Conservation (phyloP, 1,139 yeast genomes). For the Hyphopichia wangnamkhiaoensis region DNA sequence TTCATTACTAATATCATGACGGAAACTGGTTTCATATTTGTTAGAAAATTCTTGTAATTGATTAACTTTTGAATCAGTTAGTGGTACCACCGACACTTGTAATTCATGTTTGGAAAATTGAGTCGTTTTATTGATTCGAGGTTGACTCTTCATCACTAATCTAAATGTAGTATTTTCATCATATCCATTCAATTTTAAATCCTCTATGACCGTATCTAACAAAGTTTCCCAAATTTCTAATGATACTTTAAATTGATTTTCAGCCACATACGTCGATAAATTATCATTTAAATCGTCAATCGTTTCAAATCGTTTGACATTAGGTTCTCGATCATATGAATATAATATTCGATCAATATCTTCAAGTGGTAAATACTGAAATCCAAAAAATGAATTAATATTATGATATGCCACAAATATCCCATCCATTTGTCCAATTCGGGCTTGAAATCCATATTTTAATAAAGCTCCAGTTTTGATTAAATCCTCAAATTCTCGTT, state of each 20-base stretch:
- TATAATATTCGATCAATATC: slow-evolving; percentile 60
- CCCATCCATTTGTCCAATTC: slow-evolving; percentile 97
- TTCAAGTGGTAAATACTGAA: slow-evolving; percentile 77
- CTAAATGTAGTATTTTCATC: slow-evolving; percentile 26
- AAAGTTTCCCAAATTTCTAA: slow-evolving; percentile 57
- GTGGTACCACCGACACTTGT: slow-evolving; percentile 34
- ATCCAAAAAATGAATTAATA: slow-evolving; percentile 78
- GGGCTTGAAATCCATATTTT: slow-evolving; percentile 86
- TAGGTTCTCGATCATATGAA: slow-evolving; percentile 18
- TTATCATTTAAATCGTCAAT: slow-evolving; percentile 27
- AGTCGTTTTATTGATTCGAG: slow-evolving; percentile 7
- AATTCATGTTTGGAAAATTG: slow-evolving; percentile 24
- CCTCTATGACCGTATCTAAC: slow-evolving; percentile 39
- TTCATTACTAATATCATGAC: slow-evolving; percentile 19
- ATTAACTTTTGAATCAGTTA: slow-evolving; percentile 24
- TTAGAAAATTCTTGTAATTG: slow-evolving; percentile 26
- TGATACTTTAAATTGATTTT: slow-evolving; percentile 69
- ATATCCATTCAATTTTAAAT: slow-evolving; percentile 19
- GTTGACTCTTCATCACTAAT: slow-evolving; percentile 23
- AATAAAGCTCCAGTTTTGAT: slow-evolving; percentile 70
- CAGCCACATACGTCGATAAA: slow-evolving; percentile 59
- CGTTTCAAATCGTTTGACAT: slow-evolving; percentile 34
- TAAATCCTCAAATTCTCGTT: slow-evolving; percentile 76
- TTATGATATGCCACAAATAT: slow-evolving; percentile 91
- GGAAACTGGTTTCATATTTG: slow-evolving; percentile 25